Base-by-base conservation (phyloP, 2,329 filamentous ascomycete species). In the Botrytis tulipae region DNA sequence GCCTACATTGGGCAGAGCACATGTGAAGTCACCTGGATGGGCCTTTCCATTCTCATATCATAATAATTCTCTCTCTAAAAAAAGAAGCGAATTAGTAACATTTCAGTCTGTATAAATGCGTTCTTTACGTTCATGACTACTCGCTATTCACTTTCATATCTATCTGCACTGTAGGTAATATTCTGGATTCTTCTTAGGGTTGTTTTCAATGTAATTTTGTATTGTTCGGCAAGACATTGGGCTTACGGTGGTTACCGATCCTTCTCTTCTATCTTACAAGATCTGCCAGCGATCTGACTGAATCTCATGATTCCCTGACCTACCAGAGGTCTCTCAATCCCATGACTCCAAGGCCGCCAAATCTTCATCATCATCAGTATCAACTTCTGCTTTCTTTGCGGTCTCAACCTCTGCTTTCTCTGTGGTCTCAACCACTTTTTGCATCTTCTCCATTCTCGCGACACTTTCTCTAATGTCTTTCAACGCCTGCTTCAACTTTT, bases 371-470 rank as follows among this genome's bases (percentile, higher is more conserved):
- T 25, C 37, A 32, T 69, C 37, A 7, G n/a, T 29, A 16, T 57
- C 37, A 69, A 42, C 35, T 7, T n/a, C 40, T 69, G n/a, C 10
- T 42, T 57, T 42, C n/a, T 69, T 69, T n/a, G n/a, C 35, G 40
- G n/a, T 69, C 35, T 32, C 66, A 32, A 29, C 20, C 35, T n/a
- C 40, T 57, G n/a, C 10, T 42, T 25, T 42, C n/a, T 68, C 54
- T n/a, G 37, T 5, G 22, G 18, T 57, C 35, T 32, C 66, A 25
- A 25, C 22, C 48, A 57, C 6, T 25, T 3, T n/a, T 69, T 69
- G 66, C 37, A 69, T 70, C 69, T 63, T 54, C 44, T 71, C 69
- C 59, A 71, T 71, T 62, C 44, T 62, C 25, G 32, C 59, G 48
- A 71, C 69, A 51, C 59, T 54, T 18, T 65, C 59, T 48, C 59